phyloP scores from a whole-genome alignment of 768 basidiomycete genomes.

The Suillus subaureus region DNA sequence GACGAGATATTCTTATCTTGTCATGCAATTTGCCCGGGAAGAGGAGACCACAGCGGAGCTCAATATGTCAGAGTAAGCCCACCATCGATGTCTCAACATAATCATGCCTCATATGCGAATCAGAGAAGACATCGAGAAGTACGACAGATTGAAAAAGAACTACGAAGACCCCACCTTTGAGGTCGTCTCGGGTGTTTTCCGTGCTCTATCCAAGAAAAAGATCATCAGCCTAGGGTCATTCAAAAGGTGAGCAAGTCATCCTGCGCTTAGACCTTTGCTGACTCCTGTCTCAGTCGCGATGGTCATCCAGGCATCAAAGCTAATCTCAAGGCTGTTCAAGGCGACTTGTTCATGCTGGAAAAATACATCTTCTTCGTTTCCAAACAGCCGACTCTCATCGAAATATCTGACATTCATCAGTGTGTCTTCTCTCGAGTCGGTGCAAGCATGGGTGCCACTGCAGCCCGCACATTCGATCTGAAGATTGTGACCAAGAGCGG shows the following conservation, averaged over 20 bases:
- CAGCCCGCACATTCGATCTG: constrained; percentile 92
- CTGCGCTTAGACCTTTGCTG: not conserved
- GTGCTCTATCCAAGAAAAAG: constrained; percentile 87
- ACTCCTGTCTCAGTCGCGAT: constrained; percentile 58
- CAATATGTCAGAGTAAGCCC: constrained; percentile 84
- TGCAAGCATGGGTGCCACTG: constrained; percentile 75
- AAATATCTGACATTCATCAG: constrained; percentile 86
- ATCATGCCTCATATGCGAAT: not conserved
- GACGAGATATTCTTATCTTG: constrained; percentile 95
- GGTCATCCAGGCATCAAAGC: constrained; percentile 96
- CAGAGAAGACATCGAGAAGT: constrained; percentile 76
- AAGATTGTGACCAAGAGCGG: constrained; percentile 85
- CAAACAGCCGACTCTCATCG: constrained; percentile 89
- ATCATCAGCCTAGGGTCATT: constrained; percentile 87
- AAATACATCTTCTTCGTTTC: constrained; percentile 98
- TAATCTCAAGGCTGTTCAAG: constrained; percentile 95
- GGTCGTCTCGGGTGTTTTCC: constrained; percentile 93
- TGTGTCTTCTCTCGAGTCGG: constrained; percentile 94
- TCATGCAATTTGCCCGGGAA: constrained; percentile 97
- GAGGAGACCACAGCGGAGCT: constrained; percentile 96
- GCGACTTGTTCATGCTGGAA: constrained; percentile 97
- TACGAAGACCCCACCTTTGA: constrained; percentile 96
- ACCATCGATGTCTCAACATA: not conserved
- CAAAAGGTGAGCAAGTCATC: constrained; percentile 58
- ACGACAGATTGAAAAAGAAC: constrained; percentile 86